These are phyloP conservation scores for Zalaria sp. DNA, from an alignment of 2,329 filamentous ascomycete genomes.

Conservation along the genomic window DNA sequence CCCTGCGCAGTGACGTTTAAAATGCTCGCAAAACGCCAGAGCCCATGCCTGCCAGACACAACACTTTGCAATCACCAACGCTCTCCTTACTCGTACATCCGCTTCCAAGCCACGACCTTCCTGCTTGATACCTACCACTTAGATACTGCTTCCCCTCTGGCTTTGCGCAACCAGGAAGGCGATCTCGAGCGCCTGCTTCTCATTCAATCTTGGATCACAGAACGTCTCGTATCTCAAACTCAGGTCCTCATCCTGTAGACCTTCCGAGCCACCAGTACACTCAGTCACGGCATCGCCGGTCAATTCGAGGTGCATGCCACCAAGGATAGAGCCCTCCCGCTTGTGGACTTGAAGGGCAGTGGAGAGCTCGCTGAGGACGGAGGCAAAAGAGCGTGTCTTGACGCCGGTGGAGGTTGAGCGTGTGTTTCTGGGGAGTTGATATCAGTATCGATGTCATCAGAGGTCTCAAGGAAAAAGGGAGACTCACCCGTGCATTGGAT, in stretches of 20 bases:
- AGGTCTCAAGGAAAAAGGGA: neutral
- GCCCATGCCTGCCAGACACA: no score
- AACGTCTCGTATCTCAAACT: slow-evolving; percentile 88
- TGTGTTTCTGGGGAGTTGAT: slow-evolving; percentile 33
- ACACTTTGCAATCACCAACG: no score
- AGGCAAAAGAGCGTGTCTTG: slow-evolving; percentile 84
- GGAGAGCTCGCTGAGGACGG: slow-evolving; percentile 77
- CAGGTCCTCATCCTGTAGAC: slow-evolving; percentile 74
- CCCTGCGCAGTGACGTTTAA: no score
- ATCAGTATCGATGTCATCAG: neutral
- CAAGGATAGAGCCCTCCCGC: slow-evolving; percentile 70
- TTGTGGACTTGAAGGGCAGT: slow-evolving; percentile 76
- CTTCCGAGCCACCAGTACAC: slow-evolving; percentile 81
- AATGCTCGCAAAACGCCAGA: no score
- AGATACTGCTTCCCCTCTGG: slow-evolving; percentile 12
- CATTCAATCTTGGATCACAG: slow-evolving; percentile 89
- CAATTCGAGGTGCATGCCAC: slow-evolving; percentile 87
- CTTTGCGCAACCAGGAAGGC: slow-evolving; percentile 78
- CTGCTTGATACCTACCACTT: neutral
- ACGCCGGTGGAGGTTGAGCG: slow-evolving; percentile 57
- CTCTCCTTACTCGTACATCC: no score
- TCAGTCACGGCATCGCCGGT: slow-evolving; percentile 95
- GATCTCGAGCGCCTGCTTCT: slow-evolving; percentile 92
- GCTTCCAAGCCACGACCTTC: no score
- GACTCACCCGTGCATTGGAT: slow-evolving; percentile 80